These are phyloP conservation scores for Nothophytophthora sp. DNA, from an alignment of 352 stramenopile species.

Conservation along the genomic window DNA sequence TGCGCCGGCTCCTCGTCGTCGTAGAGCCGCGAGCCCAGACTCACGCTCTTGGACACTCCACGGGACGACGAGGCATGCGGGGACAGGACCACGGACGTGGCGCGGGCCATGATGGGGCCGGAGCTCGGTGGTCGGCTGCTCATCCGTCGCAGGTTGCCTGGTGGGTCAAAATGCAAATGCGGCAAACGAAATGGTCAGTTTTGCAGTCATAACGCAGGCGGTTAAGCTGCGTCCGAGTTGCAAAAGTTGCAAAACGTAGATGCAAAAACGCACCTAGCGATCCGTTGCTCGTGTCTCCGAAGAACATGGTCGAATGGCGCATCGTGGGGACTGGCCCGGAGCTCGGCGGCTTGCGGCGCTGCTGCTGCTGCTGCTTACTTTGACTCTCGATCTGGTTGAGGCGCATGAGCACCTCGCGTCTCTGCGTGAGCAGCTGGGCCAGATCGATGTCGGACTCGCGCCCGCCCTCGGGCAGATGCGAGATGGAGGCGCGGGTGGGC, in stretches of 20 bases:
- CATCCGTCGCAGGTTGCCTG: constrained; percentile 67
- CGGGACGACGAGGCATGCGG: constrained; percentile 41
- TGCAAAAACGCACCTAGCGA: background rate
- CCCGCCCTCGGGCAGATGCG: constrained; percentile 28
- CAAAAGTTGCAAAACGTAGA: background rate
- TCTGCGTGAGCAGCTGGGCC: constrained; percentile 65
- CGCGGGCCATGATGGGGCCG: constrained; percentile 47
- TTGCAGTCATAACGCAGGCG: too few relatives aligned
- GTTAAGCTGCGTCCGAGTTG: too few relatives aligned
- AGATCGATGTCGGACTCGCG: constrained; percentile 87
- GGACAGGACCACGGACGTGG: constrained; percentile 54
- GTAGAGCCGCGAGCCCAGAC: constrained; percentile 45
- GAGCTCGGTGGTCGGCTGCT: constrained; percentile 38
- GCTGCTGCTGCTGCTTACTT: constrained; percentile 27
- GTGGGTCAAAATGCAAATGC: background rate
- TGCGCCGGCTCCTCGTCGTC: constrained; percentile 71
- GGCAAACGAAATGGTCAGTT: constrained; percentile 5
- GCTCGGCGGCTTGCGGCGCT: constrained; percentile 45
- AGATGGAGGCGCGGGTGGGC: constrained; percentile 23
- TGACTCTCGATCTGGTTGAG: constrained; percentile 48
- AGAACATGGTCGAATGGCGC: constrained; percentile 33
- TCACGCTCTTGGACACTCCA: constrained; percentile 79
- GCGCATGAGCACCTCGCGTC: constrained; percentile 77
- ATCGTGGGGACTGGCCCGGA: constrained; percentile 12
- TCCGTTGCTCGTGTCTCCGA: constrained; percentile 27